Conservation (phyloP, 441 rosid genomes). For the Bruguiera hainesii region DNA sequence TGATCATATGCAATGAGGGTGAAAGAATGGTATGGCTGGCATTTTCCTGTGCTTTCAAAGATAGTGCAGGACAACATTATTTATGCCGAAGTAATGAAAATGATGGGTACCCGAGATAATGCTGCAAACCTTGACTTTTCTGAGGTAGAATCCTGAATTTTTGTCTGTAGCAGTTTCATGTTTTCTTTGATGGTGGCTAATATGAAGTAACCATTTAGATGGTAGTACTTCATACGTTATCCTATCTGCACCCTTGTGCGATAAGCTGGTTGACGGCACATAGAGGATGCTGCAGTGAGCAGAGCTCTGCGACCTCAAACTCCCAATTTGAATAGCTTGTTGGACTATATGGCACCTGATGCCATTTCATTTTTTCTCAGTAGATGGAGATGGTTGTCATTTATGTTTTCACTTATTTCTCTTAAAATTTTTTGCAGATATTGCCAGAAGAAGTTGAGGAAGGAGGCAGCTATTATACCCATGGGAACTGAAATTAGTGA, state of each 20-base stretch:
- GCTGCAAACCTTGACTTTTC: constrained; percentile 91
- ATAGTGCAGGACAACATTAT: constrained; percentile 76
- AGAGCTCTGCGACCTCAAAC: background rate
- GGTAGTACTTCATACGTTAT: background rate
- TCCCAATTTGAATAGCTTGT: background rate
- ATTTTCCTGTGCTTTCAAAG: constrained; percentile 93
- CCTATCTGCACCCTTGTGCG: background rate
- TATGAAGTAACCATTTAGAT: background rate
- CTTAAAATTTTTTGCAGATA: constrained; percentile 33
- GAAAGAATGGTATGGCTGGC: constrained; percentile 98
- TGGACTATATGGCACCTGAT: background rate
- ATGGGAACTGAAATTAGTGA: constrained; percentile 95
- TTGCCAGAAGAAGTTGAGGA: constrained; percentile 76
- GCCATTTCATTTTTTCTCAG: background rate
- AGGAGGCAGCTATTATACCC: constrained; percentile 84
- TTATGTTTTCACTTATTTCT: background rate
- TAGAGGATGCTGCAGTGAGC: background rate
- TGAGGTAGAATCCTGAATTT: constrained; percentile 41
- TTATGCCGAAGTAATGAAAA: constrained; percentile 79
- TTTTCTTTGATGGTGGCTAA: background rate
- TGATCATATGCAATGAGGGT: constrained; percentile 89
- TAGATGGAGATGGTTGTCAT: background rate
- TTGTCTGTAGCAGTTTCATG: background rate
- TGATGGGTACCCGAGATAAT: constrained; percentile 77
- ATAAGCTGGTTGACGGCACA: background rate